Evolutionary conservation across 257 asterid species (phyloP), one percentile per base, ranked within the genome.

Genomic region (Fraxinus cuspidata): DNA sequence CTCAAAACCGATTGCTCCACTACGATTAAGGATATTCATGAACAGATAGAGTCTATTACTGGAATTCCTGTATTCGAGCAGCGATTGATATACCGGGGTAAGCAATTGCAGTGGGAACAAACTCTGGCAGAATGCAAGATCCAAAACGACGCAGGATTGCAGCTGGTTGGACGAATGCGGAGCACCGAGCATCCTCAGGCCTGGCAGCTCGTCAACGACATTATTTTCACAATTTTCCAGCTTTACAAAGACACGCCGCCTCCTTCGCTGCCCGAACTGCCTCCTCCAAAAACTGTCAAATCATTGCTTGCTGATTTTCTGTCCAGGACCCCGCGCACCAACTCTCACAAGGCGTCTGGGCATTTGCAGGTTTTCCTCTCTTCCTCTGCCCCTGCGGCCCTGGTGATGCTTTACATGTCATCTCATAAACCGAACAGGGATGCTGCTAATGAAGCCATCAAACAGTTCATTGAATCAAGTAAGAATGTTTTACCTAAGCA

Each of bases 341-440:
- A 81, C 4, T 7, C 15, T 1, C 88, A 87, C 1, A 78, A 82
- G 74, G 85, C 94, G 1, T 19, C 82, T 0, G 93, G 82, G 0
- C 90, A 93, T 76, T 74, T 96, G 49, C 88, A 86, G 82, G 88
- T 96, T 74, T 90, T 96, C 74, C 80, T 76, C 1, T 82, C 91
- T 0, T 86, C 97, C 0, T 80, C 87, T 29, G 97, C 87, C 0
- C 90, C 97, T 0, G 89, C 89, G 0, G 96, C 94, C 21, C 82
- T 95, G 71, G 98, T 95, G n/a, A 88, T 88, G 94, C 94, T 95
- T 31, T 95, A 91, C 40, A 85, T 84, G 89, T 88, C 96, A 2
- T 79, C 90, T 8, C 71, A 80, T 58, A 80, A 76, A 74, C 71
- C 81, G 34, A 88, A 90, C 70, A 89, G 75, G 78, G 86, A 75